Base-by-base conservation (phyloP, 352 stramenopile genomes). In the Phytophthora capsici region DNA sequence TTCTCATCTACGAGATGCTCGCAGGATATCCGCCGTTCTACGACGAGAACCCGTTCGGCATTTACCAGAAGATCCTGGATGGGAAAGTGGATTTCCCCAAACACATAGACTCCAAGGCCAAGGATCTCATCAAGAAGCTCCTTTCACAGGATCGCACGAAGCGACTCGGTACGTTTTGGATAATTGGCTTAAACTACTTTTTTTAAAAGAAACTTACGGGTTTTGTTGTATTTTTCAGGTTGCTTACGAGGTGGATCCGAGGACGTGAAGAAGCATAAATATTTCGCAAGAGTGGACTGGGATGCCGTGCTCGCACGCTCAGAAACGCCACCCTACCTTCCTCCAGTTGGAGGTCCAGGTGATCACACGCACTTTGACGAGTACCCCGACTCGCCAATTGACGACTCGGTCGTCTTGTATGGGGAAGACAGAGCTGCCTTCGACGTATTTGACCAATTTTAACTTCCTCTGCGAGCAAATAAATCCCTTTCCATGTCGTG, bases 21-120 rank as follows among this genome's bases (percentile, higher is more conserved):
- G 92, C 84, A 0, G 92, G 92, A 2, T 91, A 92, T 50, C 88
- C 91, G 28, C 91, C 91, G 3, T 98, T 97, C 55, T 97, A 96
- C 61, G 93, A 97, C 75, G 89, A 97, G 37, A 97, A 96, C 53
- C 87, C 90, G 37, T 96, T 98, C 59, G 90, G 89, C 16, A 97
- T 98, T 62, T 98, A 98, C 70, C 91, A 98, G 52, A 97, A 97
- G 68, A 98, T 98, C 52, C 63, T 98, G 26, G 89, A 93, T 53
- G 91, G 87, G 41, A 93, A 92, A 52, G 86, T 98, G 14, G 90
- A 97, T 38, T 96, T 94, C 61, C 93, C 93, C 25, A 88, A 87
- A 60, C 82, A 97, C 74, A 89, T 98, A 54, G 91, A 97, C 63
- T 75, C 73, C 54, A 96, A 96, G 59, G 89, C 90, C 25, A 95